Base-by-base conservation (phyloP, 2,329 filamentous ascomycete genomes). In the Diaporthe citrichinensis region DNA sequence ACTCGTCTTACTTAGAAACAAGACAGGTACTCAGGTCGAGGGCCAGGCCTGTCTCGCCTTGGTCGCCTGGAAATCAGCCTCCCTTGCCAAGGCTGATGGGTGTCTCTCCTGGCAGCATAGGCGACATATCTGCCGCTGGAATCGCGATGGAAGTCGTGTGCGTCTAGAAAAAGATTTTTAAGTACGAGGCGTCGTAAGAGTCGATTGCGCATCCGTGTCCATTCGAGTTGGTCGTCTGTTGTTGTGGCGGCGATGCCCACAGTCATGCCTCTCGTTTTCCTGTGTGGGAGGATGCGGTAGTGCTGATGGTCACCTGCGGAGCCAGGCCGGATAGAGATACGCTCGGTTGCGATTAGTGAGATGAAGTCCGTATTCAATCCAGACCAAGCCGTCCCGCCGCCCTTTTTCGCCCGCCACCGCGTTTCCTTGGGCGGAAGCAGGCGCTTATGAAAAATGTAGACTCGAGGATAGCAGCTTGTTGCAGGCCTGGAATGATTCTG, bases 291-390 rank as follows among this genome's bases (percentile, higher is more conserved):
- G 65, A 55, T 69, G 65, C 34, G 65, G 49, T 55, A 69, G 65
- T 55, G 65, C 65, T 69, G 65, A 69, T 55, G 15, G 65, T 69
- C n/a, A 31, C n/a, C 31, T 14, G 49, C 65, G 34, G 55, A 69
- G 65, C 49, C 49, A 55, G 15, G 34, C 65, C 34, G 14, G 49
- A 69, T 41, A 14, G 65, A 36, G 46, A 36, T 69, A 55, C 34
- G 53, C 53, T 31, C 25, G 49, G 46, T 17, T 25, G 31, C n/a
- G 65, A 25, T 68, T 68, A 68, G 46, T 68, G 23, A 68, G 41
- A 28, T 53, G 46, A 20, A 68, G 31, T 28, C 65, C 65, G 65
- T 68, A 53, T 69, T 69, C 34, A 34, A 49, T 51, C 20, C 46
- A 67, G 46, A n/a, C 36, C 65, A 39, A 36, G 31, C 15, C n/a